phyloP scores from a whole-genome alignment of 164 flowering plant species.

The Magnolia officinalis region DNA sequence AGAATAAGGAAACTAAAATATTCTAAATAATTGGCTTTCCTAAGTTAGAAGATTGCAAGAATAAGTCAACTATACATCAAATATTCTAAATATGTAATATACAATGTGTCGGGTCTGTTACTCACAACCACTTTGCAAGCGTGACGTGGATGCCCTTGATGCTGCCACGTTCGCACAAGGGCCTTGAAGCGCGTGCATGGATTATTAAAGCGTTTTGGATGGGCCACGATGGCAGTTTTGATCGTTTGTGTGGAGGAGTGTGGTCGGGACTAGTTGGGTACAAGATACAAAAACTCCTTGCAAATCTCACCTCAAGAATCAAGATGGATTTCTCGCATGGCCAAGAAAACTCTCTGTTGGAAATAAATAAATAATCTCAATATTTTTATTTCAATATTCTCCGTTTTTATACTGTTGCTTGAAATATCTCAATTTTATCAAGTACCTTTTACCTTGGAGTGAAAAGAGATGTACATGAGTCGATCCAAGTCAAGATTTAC shows the following conservation, averaged over 20 bases:
- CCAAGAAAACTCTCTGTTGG: too few species aligned
- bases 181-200: neutral
- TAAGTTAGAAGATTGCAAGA: too few species aligned
- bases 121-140: neutral
- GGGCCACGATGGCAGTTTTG: neutral
- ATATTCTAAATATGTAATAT: too few species aligned
- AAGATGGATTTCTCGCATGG: too few species aligned
- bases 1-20: too few species aligned
- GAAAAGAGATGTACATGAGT: too few species aligned
- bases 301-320: neutral
- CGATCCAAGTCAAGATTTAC: too few species aligned
- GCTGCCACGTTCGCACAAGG: neutral
- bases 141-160: neutral
- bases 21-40: too few species aligned
- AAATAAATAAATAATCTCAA: too few species aligned
- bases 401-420: neutral
- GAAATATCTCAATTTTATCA: neutral
- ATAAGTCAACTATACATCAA: too few species aligned
- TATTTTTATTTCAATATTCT: neutral
- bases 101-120: too few species aligned
- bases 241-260: neutral
- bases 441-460: too few species aligned
- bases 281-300: neutral
- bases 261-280: neutral
- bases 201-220: neutral